Evolutionary conservation across 331 rosid genomes (phyloP), one percentile per base, ranked within the genome.

Genomic region (Stylosanthes scabra): DNA sequence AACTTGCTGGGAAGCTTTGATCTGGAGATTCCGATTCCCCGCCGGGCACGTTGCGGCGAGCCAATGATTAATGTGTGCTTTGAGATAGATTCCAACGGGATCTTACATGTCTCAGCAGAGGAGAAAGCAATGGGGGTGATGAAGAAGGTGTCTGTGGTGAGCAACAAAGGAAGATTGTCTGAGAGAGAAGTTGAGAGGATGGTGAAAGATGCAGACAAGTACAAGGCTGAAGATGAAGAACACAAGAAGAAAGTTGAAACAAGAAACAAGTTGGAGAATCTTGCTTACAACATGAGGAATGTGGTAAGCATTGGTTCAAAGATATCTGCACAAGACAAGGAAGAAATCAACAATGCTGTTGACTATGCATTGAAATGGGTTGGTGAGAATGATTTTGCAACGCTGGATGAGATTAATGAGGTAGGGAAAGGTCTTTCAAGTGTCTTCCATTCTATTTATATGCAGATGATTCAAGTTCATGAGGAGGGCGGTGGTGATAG

Each of bases 201-300:
- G 62, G 28, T 78, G 6, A 4, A 2, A 10, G 63, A 78, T 15
- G 82, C 74, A 1, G 14, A 56, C 29, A 56, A 47, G 15, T 71
- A 70, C 63, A 56, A 47, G 10, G 51, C 16, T 42, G 50, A 55
- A 34, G 78, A 78, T 27, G 61, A 78, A 3, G 13, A 1, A 25
- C 7, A 12, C 5, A 63, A 2, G 46, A 71, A 63, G 57, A 71
- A 64, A 11, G 62, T 15, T 2, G 12, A 56, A 46, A 66, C 66
- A 20, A 69, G 6, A 58, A 10, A 31, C 37, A 63, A 57, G 0
- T 49, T 76, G 60, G 74, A 66, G 52, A 25, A 13, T 0, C 3
- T 16, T 39, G 70, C 75, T 11, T 50, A 50, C 46, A 14, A 49
- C 9, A 12, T 59, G 63, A 76, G 31, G 58, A 1, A 40, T 44